phyloP scores from a whole-genome alignment of 2,329 filamentous ascomycete genomes.

The Fusarium sublunatum region DNA sequence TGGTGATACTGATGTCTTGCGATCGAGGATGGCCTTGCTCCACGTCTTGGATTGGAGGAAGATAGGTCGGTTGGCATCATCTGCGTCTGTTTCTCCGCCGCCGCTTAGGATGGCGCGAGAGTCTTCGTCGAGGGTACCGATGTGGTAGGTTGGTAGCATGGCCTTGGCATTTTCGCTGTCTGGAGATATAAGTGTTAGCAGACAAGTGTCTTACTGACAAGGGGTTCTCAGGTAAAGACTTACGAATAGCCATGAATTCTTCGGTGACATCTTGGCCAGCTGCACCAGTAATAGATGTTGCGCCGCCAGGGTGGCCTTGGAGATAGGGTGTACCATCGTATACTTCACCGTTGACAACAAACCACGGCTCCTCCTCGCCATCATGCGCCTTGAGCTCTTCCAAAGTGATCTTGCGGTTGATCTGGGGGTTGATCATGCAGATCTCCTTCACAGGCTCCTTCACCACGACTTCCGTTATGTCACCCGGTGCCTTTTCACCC shows the following conservation, averaged over 20 bases:
- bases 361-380: conserved; percentile 78
- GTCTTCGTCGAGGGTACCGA: conserved; percentile 77
- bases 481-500: conserved; percentile 76
- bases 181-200: conserved; percentile 53
- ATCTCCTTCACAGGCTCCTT: conserved; percentile 72
- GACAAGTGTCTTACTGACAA: not conserved
- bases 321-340: conserved; percentile 88
- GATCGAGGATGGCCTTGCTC: conserved; percentile 76
- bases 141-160: conserved; percentile 89
- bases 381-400: conserved; percentile 78
- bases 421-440: conserved; percentile 77
- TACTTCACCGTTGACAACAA: conserved; percentile 87
- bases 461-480: conserved; percentile 54
- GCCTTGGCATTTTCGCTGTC: conserved; percentile 91
- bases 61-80: conserved; percentile 60
- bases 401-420: conserved; percentile 72
- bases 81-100: conserved; percentile 49
- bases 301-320: conserved; percentile 85
- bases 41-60: conserved; percentile 81
- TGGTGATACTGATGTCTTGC: conserved; percentile 76
- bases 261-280: conserved; percentile 87
- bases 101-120: conserved; percentile 65
- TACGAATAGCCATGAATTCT: conserved; percentile 92
- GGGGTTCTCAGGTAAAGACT: conserved; percentile 52
- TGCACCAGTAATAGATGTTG: conserved; percentile 82